phyloP scores from a whole-genome alignment of 2,329 filamentous ascomycete genomes.

The Endothia cerciana region DNA sequence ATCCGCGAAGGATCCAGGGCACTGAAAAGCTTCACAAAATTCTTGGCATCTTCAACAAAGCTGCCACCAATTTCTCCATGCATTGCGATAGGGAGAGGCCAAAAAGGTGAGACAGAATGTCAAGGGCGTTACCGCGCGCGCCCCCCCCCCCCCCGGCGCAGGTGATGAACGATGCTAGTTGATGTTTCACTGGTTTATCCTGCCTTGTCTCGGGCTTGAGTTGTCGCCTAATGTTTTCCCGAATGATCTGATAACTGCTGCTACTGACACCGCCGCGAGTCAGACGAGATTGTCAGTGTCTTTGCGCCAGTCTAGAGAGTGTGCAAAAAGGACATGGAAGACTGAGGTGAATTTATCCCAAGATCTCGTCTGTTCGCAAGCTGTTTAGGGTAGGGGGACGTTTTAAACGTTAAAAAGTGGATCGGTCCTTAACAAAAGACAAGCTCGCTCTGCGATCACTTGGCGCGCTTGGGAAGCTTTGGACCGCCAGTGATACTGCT shows the following conservation, averaged over 20 bases:
- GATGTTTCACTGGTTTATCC: not conserved
- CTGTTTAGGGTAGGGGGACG: constrained; percentile 14
- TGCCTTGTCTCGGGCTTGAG: not conserved
- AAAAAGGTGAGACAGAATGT: not conserved
- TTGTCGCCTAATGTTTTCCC: not conserved
- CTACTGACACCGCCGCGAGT: not conserved
- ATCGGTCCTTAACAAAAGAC: not conserved
- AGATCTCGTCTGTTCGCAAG: constrained; percentile 14
- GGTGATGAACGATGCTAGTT: not conserved
- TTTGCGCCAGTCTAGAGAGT: not conserved
- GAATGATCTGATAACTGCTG: not conserved
- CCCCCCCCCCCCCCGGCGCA: not conserved
- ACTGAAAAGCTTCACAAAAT: not conserved
- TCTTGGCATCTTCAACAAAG: not conserved
- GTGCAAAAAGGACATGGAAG: not conserved
- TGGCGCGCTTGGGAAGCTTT: not conserved
- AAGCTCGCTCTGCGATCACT: constrained; percentile 11
- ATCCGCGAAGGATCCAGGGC: not conserved
- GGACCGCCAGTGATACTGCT: not conserved
- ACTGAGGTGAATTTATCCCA: constrained; percentile 7
- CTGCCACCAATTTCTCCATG: not conserved
- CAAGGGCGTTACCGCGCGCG: not conserved
- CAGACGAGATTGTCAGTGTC: not conserved
- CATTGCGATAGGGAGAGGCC: not conserved
- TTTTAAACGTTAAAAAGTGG: constrained; percentile 22